A percentile compares a stretch with the other conserved stretches of the same genome.
phyloP scores from a whole-genome alignment of 2,329 filamentous ascomycete species.

The Hypoxylon sp. region DNA sequence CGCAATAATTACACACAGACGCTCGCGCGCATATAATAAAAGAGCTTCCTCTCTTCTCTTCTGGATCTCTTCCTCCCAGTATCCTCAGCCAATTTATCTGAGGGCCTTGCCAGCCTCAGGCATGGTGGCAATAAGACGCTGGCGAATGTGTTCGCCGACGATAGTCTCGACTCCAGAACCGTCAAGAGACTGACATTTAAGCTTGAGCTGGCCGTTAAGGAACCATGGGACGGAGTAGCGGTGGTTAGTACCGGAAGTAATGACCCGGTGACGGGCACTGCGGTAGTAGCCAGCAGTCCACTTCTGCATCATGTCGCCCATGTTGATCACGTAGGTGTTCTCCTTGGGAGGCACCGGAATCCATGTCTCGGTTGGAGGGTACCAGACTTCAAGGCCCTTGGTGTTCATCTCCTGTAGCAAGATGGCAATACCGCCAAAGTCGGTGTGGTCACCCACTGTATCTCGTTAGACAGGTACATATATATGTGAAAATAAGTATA shows the following conservation, averaged over 20 bases:
- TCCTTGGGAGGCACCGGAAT: constrained; percentile 53
- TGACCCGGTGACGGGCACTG: constrained; percentile 54
- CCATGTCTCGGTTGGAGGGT: constrained; percentile 50
- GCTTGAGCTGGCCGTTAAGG: constrained; percentile 49
- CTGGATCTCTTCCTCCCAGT: background rate
- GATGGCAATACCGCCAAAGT: constrained; percentile 53
- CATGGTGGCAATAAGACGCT: constrained; percentile 47
- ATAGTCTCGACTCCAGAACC: constrained; percentile 47
- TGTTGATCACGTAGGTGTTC: constrained; percentile 57
- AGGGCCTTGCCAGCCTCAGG: constrained; percentile 38
- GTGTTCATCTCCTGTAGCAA: constrained; percentile 53
- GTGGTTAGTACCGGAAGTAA: constrained; percentile 49
- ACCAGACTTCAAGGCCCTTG: constrained; percentile 53
- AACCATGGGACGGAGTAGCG: constrained; percentile 53
- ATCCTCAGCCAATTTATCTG: constrained; percentile 5
- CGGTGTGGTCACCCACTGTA: constrained; percentile 53
- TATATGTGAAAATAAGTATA: background rate
- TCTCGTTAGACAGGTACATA: constrained; percentile 23
- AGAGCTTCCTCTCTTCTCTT: background rate
- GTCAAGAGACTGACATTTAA: constrained; percentile 44
- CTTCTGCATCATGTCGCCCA: constrained; percentile 57
- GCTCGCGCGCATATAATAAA: constrained; percentile 10
- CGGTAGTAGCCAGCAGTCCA: constrained; percentile 53
- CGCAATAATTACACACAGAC: constrained; percentile 26
- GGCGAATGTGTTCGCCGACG: constrained; percentile 46